Base-by-base conservation (phyloP, 164 flowering plant genomes). In the Saururus chinensis region DNA sequence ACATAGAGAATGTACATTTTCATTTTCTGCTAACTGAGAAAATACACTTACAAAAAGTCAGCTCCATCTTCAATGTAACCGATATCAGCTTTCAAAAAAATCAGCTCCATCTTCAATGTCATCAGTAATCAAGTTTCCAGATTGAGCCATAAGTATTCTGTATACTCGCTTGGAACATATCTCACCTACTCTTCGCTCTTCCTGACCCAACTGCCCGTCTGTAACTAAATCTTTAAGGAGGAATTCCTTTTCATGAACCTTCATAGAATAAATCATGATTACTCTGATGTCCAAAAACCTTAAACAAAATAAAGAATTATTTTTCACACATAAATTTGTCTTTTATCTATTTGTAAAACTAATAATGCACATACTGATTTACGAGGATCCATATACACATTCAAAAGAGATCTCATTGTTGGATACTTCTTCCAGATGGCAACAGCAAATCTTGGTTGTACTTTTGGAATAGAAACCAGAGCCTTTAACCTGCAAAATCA, bases 351-450 rank as follows among this genome's bases (percentile, higher is more conserved):
- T 14, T 42, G 17, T 13, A 12, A 45, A 45, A 30, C 37, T 30
- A 30, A 30, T 30, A 30, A 2, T 24, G 52, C 26, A 69, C 95
- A 80, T 63, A 93, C 99, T n/a, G 96, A 77, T 86, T 77, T 93
- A 70, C 52, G 73, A 55, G 92, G 82, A 76, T 93, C 99, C 93
- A 90, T 81, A 77, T 93, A 93, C 52, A 81, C 81, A 30, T 75
- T 71, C 60, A 93, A 68, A 62, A 93, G 93, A 59, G 97, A 90
- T 74, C 78, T 87, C 99, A 93, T 88, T 35, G 96, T 90, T 9
- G 99, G 99, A 62, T 87, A 93, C 70, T 85, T 93, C 77, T 85
- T 90, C 86, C 87, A 85, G 61, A 93, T 85, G 24, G 99, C 91
- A 53, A 87, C 65, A 21, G 97, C 99, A 76, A 81, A 87, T 66